Conservation (phyloP, 2,329 filamentous ascomycete genomes). For the Penicillium sp. region DNA sequence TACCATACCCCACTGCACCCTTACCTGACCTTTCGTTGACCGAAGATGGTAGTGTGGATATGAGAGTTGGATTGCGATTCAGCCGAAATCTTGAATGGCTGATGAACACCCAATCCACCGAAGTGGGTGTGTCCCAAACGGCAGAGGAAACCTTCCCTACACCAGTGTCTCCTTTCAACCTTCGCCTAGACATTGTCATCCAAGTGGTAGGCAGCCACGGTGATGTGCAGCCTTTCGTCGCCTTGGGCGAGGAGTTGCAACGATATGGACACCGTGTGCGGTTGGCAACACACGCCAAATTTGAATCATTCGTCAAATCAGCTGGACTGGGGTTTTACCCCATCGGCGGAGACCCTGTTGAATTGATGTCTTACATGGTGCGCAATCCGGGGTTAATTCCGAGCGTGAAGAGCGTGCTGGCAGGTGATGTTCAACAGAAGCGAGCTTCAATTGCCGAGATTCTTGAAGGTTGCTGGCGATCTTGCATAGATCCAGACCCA, state of each 20-base stretch:
- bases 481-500: too few relatives aligned
- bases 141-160: too few relatives aligned
- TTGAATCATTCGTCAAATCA: not conserved
- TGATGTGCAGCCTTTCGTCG: too few relatives aligned
- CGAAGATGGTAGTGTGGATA: not conserved
- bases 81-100: not conserved
- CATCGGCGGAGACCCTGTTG: not conserved
- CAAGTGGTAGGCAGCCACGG: too few relatives aligned
- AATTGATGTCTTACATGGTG: not conserved
- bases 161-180: too few relatives aligned
- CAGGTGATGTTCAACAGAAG: not conserved
- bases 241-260: too few relatives aligned
- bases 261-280: too few relatives aligned
- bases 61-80: not conserved
- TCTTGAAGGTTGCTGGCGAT: not conserved
- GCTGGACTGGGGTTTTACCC: not conserved
- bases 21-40: not conserved
- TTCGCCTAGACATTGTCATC: too few relatives aligned
- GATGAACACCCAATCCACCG: not conserved
- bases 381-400: not conserved
- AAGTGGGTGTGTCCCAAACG: too few relatives aligned
- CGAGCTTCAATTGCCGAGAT: not conserved
- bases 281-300: not conserved
- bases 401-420: not conserved
- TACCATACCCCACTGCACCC: not conserved